Base-by-base conservation (phyloP, 371 early-diverging fungal genomes). In the Actinomortierella wolfii region DNA sequence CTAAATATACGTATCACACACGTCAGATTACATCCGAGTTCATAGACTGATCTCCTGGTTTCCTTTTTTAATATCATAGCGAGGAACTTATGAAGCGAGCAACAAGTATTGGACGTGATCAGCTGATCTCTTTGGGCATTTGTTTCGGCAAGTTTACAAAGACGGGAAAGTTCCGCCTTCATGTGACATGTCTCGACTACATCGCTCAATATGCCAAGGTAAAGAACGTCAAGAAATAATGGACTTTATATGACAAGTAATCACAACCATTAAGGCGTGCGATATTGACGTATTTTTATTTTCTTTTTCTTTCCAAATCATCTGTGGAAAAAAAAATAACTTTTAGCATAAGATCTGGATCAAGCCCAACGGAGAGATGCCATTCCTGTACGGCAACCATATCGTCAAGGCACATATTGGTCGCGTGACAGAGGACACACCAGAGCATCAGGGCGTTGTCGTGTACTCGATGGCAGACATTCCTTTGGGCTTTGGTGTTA, bases 101-200 rank as follows among this genome's bases (percentile, higher is more conserved):
- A n/a, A 87, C 85, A 3, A 85, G 84, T 56, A 83, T 96, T 51
- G 91, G 89, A 29, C 89, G 95, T 51, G 94, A 97, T 76, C 87
- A 94, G 59, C 77, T 99, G 42, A 84, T 94, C 40, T 92, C 94
- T 21, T 81, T 94, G 44, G 99, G 99, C 45, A 87, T 93, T 11
- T 95, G 97, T 81, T 95, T 99, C 80, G 99, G 99, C 58, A 98
- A 98, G 83, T 98, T 99, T 78, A 95, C 99, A 57, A 98, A 98
- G 83, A 89, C 94, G 51, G 92, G 96, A 54, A 95, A 97, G 80
- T 99, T 99, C 83, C 88, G 89, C 54, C 83, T 99, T 64, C 95
- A 94, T 67, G 92, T 99, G 59, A 97, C 99, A 23, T 89, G 92
- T 39, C 82, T 99, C 57, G 94, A 96, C 56, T 82, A 92, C 63